These are phyloP conservation scores for Chrysoporthe cubensis DNA, from an alignment of 2,329 filamentous ascomycete genomes.

Conservation along the genomic window DNA sequence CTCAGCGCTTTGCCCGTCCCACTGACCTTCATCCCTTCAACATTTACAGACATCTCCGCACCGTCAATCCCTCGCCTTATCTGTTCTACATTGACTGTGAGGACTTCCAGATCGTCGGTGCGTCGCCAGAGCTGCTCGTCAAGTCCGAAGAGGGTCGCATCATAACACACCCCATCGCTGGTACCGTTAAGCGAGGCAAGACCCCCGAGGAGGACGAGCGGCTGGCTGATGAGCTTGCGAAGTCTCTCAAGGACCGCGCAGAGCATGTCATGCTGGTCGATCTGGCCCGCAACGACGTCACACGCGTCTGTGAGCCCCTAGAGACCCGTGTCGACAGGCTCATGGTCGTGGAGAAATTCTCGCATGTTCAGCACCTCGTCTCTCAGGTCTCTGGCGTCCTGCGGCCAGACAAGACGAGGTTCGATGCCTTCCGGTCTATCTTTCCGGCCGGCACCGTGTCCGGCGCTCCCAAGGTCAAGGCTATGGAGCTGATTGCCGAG, in stretches of 20 bases:
- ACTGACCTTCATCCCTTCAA: constrained; percentile 96
- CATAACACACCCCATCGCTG: constrained; percentile 96
- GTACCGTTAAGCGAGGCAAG: constrained; percentile 86
- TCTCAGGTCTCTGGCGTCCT: constrained; percentile 94
- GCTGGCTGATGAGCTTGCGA: constrained; percentile 76
- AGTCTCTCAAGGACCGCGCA: constrained; percentile 86
- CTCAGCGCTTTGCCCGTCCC: constrained; percentile 86
- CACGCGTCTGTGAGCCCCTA: constrained; percentile 88
- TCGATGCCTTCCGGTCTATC: constrained; percentile 94
- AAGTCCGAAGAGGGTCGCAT: constrained; percentile 86
- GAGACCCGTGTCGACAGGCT: constrained; percentile 89
- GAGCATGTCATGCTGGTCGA: constrained; percentile 99
- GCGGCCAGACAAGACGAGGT: constrained; percentile 80
- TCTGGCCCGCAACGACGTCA: constrained; percentile 93
- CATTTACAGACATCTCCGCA: constrained; percentile 92
- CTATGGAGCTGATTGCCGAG: constrained; percentile 97
- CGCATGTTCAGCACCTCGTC: constrained; percentile 95
- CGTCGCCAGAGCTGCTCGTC: constrained; percentile 91
- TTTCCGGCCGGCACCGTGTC: constrained; percentile 97
- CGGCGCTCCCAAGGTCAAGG: constrained; percentile 91
- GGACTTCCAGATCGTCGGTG: constrained; percentile 93
- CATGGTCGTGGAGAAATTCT: constrained; percentile 94
- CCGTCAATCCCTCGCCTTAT: constrained; percentile 97
- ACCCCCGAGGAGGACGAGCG: constrained; percentile 79
- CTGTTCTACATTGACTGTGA: constrained; percentile 93